Base-by-base conservation (phyloP, 345 rosid species). In the Excoecaria agallocha region DNA sequence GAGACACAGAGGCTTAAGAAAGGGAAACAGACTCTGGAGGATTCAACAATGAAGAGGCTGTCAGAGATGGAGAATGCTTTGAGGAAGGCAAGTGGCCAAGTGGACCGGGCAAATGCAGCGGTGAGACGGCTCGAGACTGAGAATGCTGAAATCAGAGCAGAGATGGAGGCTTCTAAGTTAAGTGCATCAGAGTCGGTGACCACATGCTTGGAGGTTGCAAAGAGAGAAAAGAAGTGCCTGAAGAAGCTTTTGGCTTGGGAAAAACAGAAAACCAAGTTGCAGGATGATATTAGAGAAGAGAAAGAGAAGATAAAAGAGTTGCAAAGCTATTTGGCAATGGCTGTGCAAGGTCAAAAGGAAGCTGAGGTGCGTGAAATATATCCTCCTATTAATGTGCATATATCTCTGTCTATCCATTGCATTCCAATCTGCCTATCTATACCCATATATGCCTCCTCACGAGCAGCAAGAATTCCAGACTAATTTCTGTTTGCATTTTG, bases 81-180 rank as follows among this genome's bases (percentile, higher is more conserved):
- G 76, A 86, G 91, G 83, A 94, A 89, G 85, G 97, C 90, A 68
- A 83, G 92, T 69, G 78, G 89, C 72, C 97, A 92, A 80, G 94
- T 85, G 69, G 96, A 92, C 82, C 82, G 82, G 52, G 96, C 90
- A 5, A 89, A 87, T 85, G 91, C 87, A 11, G 87, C 88, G 77
- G 97, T 86, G 58, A 89, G 94, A 78, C 76, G 85, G 49, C 89
- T 91, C 52, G 97, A 92, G 85, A 91, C 88, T 30, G 93, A 87
- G 85, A 94, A 89, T 85, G 95, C 98, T 41, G 96, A 89, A 78
- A 92, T 92, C 61, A 89, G 94, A 73, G 95, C 98, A 10, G 98
- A 94, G 88, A 89, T 87, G 87, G 95, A 91, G 87, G 96, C 97
- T 73, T 87, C 89, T 64, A 94, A 94, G 81, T 78, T 94, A 77